Percentiles rank a stretch among this genome's conserved stretches.
phyloP scores from a whole-genome alignment of 495 filamentous ascomycete genomes.

The Xylaria grammica region DNA sequence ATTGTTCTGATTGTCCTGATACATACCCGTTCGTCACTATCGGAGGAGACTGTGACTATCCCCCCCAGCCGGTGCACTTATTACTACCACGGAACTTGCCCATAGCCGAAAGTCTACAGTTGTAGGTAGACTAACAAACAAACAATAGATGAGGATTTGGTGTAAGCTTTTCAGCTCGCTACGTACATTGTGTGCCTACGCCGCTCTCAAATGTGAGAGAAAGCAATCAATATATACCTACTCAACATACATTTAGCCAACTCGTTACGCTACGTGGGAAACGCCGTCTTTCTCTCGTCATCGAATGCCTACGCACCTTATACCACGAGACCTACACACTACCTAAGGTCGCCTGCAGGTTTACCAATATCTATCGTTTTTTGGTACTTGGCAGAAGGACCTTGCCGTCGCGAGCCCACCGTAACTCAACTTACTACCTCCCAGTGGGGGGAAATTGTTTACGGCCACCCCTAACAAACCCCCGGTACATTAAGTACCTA shows the following conservation, averaged over 20 bases:
- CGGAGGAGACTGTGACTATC: background rate
- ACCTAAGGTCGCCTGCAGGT: background rate
- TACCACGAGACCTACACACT: constrained; percentile 6
- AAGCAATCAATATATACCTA: background rate
- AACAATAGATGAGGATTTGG: constrained; percentile 12
- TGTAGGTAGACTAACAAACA: constrained; percentile 11
- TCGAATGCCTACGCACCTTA: background rate
- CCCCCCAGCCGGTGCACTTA: background rate
- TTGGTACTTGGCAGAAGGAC: constrained; percentile 5
- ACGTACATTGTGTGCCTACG: background rate
- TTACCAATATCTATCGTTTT: background rate
- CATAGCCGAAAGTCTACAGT: constrained; percentile 17
- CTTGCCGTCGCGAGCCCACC: no score
- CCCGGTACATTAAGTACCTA: background rate
- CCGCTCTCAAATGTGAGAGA: background rate
- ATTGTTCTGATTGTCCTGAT: background rate
- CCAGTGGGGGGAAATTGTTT: background rate
- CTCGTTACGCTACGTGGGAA: background rate
- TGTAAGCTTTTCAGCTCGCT: constrained; percentile 15
- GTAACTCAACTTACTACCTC: background rate
- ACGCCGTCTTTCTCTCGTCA: background rate
- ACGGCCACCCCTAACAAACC: background rate
- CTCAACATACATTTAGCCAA: constrained; percentile 9
- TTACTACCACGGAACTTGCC: background rate
- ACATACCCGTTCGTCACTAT: background rate